Base-by-base conservation (phyloP, 1,284 basidiomycete genomes). In the Puccinia novopanici region DNA sequence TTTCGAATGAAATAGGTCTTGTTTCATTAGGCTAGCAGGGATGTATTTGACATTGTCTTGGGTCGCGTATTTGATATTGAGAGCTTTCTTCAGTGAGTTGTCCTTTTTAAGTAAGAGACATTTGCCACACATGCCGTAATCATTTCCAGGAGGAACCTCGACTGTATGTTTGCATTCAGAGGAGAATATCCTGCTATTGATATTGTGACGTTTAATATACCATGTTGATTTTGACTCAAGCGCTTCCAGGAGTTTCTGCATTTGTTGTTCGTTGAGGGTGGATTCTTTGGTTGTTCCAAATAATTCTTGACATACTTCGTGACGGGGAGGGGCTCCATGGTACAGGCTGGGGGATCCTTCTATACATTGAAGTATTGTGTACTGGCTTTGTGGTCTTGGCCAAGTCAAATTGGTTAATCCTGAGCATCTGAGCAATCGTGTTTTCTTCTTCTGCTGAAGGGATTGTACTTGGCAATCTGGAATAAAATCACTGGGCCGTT, bases 271-370 rank as follows among this genome's bases (percentile, higher is more conserved):
- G 3, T 2, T 63, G 24, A 63, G 55, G 17, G 22, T 12, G 3
- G 73, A 48, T 19, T 75, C 45, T 75, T 70, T 70, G 1, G 45
- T 30, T 27, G 67, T 50, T 42, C 73, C 73, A 63, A 75, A 75
- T 0, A 61, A n/a, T 17, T 75, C 73, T 12, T 24, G 0, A 40
- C 73, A 75, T 1, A 75, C 40, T 19, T 50, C 10, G 34, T 75
- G 30, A 27, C 37, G 30, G n/a, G 45, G 40, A 75, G 55, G 54
- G 10, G 54, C 55, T 2, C 73, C 73, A 42, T 75, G 57, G 27
- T 61, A 48, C 0, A 24, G 3, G 15, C 40, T 48, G 50, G 67
- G 67, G 15, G 67, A 70, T n/a, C 67, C 67, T 17, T 30, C 13
- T 6, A 70, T 70, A 27, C 40, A 63, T 30, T 45, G 27, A 6